These are phyloP conservation scores for Trapa incisa DNA, from an alignment of 345 rosid species.

Conservation along the genomic window DNA sequence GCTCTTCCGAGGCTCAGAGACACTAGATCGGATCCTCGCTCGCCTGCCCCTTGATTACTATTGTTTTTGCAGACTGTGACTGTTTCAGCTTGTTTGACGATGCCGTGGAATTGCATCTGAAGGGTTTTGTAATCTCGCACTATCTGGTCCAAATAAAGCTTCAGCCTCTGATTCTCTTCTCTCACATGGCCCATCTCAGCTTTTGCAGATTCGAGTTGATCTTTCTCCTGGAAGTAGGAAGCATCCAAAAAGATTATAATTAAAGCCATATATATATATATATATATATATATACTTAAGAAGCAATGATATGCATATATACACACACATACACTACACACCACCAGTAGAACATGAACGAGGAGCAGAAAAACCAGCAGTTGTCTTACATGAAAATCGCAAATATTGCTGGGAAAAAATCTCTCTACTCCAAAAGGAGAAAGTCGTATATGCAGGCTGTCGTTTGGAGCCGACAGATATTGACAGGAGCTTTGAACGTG, in stretches of 20 bases:
- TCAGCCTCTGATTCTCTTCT: constrained; percentile 70
- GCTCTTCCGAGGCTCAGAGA: constrained; percentile 62
- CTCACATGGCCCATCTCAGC: constrained; percentile 60
- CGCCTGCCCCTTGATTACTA: constrained; percentile 10
- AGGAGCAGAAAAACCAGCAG: too few relatives aligned
- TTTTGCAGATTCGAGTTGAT: constrained; percentile 46
- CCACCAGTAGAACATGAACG: too few relatives aligned
- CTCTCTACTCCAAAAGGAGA: neutral
- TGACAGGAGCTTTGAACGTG: too few relatives aligned
- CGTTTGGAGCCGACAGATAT: neutral
- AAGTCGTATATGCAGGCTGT: neutral
- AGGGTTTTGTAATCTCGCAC: constrained; percentile 57
- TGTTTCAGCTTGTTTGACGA: constrained; percentile 20
- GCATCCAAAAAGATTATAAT: neutral
- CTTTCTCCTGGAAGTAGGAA: constrained; percentile 7
- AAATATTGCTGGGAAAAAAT: neutral
- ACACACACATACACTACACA: too few relatives aligned
- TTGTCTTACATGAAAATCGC: too few relatives aligned
- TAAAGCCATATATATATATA: too few relatives aligned
- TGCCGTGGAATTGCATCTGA: constrained; percentile 37
- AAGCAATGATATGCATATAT: too few relatives aligned
- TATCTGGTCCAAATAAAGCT: constrained; percentile 31
- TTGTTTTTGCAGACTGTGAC: constrained; percentile 1
- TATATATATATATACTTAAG: too few relatives aligned
- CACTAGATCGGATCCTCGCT: constrained; percentile 39